phyloP scores from a whole-genome alignment of 2,329 filamentous ascomycete species.

The Cladosporium austrohemisphaericum region DNA sequence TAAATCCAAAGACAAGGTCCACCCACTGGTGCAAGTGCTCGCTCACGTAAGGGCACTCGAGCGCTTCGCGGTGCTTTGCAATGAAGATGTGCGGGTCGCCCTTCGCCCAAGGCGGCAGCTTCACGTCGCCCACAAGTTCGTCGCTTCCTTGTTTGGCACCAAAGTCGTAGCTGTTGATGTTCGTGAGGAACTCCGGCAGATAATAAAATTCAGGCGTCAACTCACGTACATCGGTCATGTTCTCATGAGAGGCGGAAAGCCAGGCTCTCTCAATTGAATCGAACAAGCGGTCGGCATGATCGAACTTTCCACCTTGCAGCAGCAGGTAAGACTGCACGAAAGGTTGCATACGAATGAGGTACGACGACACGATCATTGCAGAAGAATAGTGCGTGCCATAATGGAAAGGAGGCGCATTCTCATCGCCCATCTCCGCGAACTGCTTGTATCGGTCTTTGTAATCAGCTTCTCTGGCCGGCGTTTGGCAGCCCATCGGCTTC shows the following conservation, averaged over 20 bases:
- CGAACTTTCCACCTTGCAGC: slow-evolving; percentile 91
- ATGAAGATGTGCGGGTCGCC: slow-evolving; percentile 95
- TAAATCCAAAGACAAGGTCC: slow-evolving; percentile 88
- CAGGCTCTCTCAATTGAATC: slow-evolving; percentile 89
- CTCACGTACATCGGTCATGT: slow-evolving; percentile 91
- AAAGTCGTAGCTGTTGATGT: slow-evolving; percentile 92
- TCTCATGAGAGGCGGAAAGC: slow-evolving; percentile 82
- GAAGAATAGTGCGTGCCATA: slow-evolving; percentile 99
- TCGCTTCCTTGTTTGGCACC: slow-evolving; percentile 78
- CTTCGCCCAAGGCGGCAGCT: slow-evolving; percentile 94
- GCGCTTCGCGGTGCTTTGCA: slow-evolving; percentile 86
- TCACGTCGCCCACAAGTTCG: slow-evolving; percentile 76
- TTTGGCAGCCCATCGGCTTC: slow-evolving; percentile 95
- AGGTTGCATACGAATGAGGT: slow-evolving; percentile 88
- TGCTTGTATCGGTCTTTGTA: slow-evolving; percentile 82
- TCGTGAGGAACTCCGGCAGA: slow-evolving; percentile 89
- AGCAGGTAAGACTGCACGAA: slow-evolving; percentile 95
- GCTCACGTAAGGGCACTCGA: slow-evolving; percentile 91
- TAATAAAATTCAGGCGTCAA: slow-evolving; percentile 97
- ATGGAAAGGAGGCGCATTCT: slow-evolving; percentile 74
- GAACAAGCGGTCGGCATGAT: slow-evolving; percentile 92
- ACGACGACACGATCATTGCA: slow-evolving; percentile 97
- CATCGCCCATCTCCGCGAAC: slow-evolving; percentile 84
- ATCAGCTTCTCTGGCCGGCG: slow-evolving; percentile 67
- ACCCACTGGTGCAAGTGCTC: slow-evolving; percentile 91